phyloP scores from a whole-genome alignment of 2,329 filamentous ascomycete species.

The Colletotrichum costaricense region DNA sequence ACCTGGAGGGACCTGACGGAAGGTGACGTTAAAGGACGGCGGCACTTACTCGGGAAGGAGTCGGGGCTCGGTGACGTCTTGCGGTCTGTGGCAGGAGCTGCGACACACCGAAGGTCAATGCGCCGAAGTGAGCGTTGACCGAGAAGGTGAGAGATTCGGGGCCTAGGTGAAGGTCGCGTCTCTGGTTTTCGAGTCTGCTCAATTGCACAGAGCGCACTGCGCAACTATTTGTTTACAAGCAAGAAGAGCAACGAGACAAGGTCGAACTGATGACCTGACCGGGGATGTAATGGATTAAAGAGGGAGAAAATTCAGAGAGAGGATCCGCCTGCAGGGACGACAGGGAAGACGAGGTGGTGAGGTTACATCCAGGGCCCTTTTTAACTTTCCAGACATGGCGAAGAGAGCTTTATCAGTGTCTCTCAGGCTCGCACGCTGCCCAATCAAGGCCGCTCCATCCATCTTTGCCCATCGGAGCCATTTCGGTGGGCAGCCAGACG shows the following conservation, averaged over 20 bases:
- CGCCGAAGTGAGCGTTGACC: not conserved
- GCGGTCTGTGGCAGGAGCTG: not conserved
- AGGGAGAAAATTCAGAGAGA: not conserved
- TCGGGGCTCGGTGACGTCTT: not conserved
- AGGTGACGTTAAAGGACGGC: not conserved
- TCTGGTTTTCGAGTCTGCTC: not conserved
- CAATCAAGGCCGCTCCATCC: conserved; percentile 12
- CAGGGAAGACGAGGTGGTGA: conserved; percentile 1
- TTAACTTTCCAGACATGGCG: conserved; percentile 22
- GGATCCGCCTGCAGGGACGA: not conserved
- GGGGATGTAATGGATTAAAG: not conserved
- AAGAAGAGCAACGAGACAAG: not conserved
- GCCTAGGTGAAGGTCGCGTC: not conserved
- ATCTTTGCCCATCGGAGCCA: conserved; percentile 21
- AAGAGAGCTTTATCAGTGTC: not conserved
- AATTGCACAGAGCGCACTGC: not conserved
- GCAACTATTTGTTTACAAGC: not conserved
- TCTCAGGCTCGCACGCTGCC: not conserved
- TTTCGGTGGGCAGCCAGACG: conserved; percentile 7
- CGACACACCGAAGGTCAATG: conserved; percentile 6
- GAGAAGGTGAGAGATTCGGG: not conserved
- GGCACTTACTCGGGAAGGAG: not conserved
- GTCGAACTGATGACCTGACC: not conserved
- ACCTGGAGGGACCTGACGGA: not conserved
- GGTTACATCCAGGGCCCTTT: conserved; percentile 20